These are phyloP conservation scores for Macadamia integrifolia DNA, from an alignment of 164 flowering plant genomes.

Conservation along the genomic window DNA sequence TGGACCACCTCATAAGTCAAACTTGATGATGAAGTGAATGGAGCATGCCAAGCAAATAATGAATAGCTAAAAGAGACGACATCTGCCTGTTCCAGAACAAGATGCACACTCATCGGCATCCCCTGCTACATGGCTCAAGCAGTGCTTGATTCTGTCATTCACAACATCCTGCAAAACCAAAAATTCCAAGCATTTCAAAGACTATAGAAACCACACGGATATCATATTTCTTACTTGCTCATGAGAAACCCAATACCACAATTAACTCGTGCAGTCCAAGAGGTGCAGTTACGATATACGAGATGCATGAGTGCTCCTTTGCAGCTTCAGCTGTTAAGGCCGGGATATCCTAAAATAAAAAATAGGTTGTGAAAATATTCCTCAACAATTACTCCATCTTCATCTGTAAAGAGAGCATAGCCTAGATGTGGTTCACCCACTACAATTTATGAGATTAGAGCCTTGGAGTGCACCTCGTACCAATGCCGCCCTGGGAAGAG, in stretches of 20 bases:
- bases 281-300: slow-evolving; percentile 82
- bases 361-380: background rate
- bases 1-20: too few relatives aligned
- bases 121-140: slow-evolving; percentile 75
- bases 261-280: slow-evolving; percentile 77
- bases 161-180: slow-evolving; percentile 66
- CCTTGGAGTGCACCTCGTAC: slow-evolving; percentile 51
- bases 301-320: slow-evolving; percentile 64
- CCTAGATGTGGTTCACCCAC: background rate
- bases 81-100: slow-evolving; percentile 80
- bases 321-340: slow-evolving; percentile 90
- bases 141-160: slow-evolving; percentile 70
- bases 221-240: too few relatives aligned
- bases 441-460: background rate
- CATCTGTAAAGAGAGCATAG: background rate
- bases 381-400: background rate
- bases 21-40: too few relatives aligned
- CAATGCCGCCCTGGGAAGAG: slow-evolving; percentile 96
- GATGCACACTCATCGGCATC: slow-evolving; percentile 66
- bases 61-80: slow-evolving; percentile 19
- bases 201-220: background rate
- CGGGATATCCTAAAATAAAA: slow-evolving; percentile 71
- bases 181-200: background rate
- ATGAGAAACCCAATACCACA: slow-evolving; percentile 45
- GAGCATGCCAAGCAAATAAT: background rate